Conservation (phyloP, 2,329 filamentous ascomycete species). For the Penicillium verrucosum region DNA sequence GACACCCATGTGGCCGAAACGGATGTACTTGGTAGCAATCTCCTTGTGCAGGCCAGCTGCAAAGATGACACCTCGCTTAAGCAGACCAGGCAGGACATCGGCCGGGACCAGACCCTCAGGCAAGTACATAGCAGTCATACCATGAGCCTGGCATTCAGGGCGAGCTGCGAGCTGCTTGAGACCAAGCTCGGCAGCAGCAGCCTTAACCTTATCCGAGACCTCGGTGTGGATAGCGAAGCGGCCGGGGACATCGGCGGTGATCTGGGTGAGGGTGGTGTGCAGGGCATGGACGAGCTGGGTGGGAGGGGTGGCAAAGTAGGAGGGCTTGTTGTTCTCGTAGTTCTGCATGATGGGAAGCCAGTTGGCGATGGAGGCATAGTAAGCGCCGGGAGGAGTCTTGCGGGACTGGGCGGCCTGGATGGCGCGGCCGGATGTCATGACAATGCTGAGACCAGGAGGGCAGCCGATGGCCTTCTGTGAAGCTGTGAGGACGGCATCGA, state of each 20-base stretch:
- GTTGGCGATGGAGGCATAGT: slow-evolving; percentile 96
- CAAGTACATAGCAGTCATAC: slow-evolving; percentile 96
- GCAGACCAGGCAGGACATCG: slow-evolving; percentile 78
- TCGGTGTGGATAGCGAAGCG: slow-evolving; percentile 79
- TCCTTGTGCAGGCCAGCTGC: slow-evolving; percentile 95
- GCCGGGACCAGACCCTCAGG: slow-evolving; percentile 77
- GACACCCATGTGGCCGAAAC: slow-evolving; percentile 97
- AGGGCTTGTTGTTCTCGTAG: slow-evolving; percentile 95
- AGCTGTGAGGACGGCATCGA: slow-evolving; percentile 90
- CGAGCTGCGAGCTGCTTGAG: slow-evolving; percentile 82
- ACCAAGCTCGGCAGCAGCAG: slow-evolving; percentile 73
- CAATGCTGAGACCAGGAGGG: slow-evolving; percentile 88
- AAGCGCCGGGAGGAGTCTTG: slow-evolving; percentile 77
- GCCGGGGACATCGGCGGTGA: slow-evolving; percentile 73
- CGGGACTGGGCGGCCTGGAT: slow-evolving; percentile 76
- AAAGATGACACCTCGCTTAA: slow-evolving; percentile 87
- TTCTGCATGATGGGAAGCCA: slow-evolving; percentile 99
- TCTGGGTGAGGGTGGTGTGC: slow-evolving; percentile 82
- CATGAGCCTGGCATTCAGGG: slow-evolving; percentile 88
- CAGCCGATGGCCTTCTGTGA: slow-evolving; percentile 96
- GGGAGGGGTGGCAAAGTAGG: slow-evolving; percentile 95
- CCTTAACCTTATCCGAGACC: slow-evolving; percentile 81
- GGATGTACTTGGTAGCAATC: slow-evolving; percentile 87
- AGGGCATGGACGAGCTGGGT: slow-evolving; percentile 91
- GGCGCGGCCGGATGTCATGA: slow-evolving; percentile 87